These are phyloP conservation scores for Pulveroboletus frians DNA, from an alignment of 768 basidiomycete genomes.

Conservation along the genomic window DNA sequence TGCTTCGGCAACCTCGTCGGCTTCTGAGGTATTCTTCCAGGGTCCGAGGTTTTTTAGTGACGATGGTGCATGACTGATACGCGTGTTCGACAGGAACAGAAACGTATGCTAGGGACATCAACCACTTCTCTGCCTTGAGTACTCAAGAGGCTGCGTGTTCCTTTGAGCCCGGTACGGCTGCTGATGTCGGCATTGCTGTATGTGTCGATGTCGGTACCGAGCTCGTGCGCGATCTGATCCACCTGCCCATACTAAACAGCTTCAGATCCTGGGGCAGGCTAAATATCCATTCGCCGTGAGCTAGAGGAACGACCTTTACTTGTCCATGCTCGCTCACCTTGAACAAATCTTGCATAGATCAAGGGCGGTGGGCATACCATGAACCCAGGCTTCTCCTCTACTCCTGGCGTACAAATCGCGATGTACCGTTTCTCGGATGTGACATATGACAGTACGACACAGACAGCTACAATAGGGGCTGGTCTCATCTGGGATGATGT, in stretches of 20 bases:
- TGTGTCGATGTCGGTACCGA: conserved; percentile 1
- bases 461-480: conserved; percentile 38
- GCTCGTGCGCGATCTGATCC: not conserved
- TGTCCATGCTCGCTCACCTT: not conserved
- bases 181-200: conserved; percentile 51
- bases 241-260: conserved; percentile 28
- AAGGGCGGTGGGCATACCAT: conserved; percentile 59
- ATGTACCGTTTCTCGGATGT: conserved; percentile 47
- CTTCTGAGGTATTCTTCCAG: conserved; percentile 22
- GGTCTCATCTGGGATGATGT: conserved; percentile 64
- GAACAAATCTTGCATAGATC: conserved; percentile 34
- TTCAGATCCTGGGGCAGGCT: conserved; percentile 41
- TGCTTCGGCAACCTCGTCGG: conserved; percentile 16
- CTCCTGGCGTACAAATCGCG: conserved; percentile 53
- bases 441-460: conserved; percentile 34
- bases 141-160: conserved; percentile 44
- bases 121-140: conserved; percentile 48
- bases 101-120: conserved; percentile 38
- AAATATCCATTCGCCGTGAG: conserved; percentile 52
- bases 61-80: conserved; percentile 6
- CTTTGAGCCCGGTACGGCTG: conserved; percentile 52
- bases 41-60: conserved; percentile 7
- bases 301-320: not conserved
- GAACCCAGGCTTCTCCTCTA: conserved; percentile 57
- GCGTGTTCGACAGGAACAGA: conserved; percentile 13